phyloP scores from a whole-genome alignment of 495 filamentous ascomycete species.

The Podospora australis region DNA sequence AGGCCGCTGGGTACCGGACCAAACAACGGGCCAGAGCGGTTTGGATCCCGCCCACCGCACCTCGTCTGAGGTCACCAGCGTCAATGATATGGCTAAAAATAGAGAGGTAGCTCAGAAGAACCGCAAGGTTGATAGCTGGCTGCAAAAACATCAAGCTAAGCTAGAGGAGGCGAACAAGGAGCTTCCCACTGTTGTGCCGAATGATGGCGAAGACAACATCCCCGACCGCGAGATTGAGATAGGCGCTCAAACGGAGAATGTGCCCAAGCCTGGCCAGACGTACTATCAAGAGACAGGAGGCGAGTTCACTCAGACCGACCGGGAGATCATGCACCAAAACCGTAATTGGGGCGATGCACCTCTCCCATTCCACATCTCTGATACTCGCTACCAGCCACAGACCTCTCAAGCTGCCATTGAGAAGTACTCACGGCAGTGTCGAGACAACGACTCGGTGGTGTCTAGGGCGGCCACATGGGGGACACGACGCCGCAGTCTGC shows the following conservation, averaged over 20 bases:
- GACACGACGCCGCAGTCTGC: slow-evolving; percentile 55
- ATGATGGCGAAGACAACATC: slow-evolving; percentile 30
- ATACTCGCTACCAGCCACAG: slow-evolving; percentile 36
- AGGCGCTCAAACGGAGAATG: slow-evolving; percentile 26
- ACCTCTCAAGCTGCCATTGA: slow-evolving; percentile 49
- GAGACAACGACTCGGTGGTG: slow-evolving; percentile 45
- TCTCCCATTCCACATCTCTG: slow-evolving; percentile 33
- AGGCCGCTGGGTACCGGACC: slow-evolving; percentile 34
- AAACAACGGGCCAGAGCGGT: slow-evolving; percentile 33
- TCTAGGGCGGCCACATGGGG: slow-evolving; percentile 72
- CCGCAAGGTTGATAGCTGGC: slow-evolving; percentile 36
- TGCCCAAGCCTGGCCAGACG: slow-evolving; percentile 31
- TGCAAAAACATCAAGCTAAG: slow-evolving; percentile 14
- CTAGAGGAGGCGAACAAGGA: background rate
- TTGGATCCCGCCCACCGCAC: slow-evolving; percentile 37
- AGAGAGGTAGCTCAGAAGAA: slow-evolving; percentile 34
- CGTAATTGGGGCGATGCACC: slow-evolving; percentile 45
- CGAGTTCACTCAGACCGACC: slow-evolving; percentile 34
- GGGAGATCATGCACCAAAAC: slow-evolving; percentile 37
- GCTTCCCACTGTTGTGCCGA: slow-evolving; percentile 5
- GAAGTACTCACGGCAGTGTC: slow-evolving; percentile 37
- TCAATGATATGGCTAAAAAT: slow-evolving; percentile 32
- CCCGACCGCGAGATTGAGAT: slow-evolving; percentile 31
- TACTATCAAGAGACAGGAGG: slow-evolving; percentile 40
- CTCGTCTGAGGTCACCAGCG: slow-evolving; percentile 30